Percentiles rank a stretch among this genome's conserved stretches.
Conservation (phyloP, 2,329 filamentous ascomycete genomes). For the Harringtonia aguacate region DNA sequence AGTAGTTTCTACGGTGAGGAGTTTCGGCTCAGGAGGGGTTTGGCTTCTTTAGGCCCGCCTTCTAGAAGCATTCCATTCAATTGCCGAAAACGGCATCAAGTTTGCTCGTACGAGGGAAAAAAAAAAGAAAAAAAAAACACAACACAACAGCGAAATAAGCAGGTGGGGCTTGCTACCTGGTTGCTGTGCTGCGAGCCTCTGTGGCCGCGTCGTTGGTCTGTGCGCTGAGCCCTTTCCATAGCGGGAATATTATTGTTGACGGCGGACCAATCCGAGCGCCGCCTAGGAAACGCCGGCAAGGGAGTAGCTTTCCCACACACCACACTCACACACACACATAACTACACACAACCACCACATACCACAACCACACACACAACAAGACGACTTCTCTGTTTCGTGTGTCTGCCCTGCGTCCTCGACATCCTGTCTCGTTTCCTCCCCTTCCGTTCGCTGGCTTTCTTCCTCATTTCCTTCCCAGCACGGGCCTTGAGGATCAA, state of each 20-base stretch:
- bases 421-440: neutral
- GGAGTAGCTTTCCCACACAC: neutral
- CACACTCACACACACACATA: neutral
- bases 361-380: neutral
- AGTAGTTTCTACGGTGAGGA: no score
- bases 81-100: no score
- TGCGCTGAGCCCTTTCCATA: conserved; percentile 13
- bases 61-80: conserved; percentile 10
- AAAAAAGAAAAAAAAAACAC: neutral
- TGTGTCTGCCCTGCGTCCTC: neutral
- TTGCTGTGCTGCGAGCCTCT: conserved; percentile 10
- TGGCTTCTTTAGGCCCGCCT: neutral
- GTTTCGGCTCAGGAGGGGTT: no score
- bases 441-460: neutral
- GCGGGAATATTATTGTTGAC: conserved; percentile 15
- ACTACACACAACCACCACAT: neutral
- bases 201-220: conserved; percentile 12
- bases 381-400: neutral
- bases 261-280: conserved; percentile 12
- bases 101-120: no score
- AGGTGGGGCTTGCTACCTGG: neutral
- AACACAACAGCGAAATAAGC: no score
- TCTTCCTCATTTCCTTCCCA: neutral
- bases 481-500: neutral
- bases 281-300: conserved; percentile 9